Evolutionary conservation across 139 green algal species (phyloP).

Genomic region (Chlorella sp.): DNA sequence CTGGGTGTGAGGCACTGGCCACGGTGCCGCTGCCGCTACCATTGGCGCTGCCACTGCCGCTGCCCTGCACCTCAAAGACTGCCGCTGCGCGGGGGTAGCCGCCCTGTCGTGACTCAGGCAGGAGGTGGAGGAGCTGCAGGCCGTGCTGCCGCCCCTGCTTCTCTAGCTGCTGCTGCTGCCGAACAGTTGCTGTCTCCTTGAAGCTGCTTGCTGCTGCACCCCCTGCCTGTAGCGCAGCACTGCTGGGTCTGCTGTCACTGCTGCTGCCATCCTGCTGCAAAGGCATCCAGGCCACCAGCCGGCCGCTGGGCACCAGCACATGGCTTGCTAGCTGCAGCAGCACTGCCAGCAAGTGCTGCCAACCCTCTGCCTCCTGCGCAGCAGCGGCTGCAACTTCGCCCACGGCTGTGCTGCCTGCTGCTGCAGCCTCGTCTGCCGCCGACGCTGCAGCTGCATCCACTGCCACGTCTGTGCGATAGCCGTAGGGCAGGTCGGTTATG

Average conservation of each 20-base stretch:
- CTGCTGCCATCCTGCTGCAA: neutral
- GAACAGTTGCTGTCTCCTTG: neutral
- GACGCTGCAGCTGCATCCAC: neutral
- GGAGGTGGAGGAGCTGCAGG: constrained; percentile 20
- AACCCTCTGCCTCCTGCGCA: neutral
- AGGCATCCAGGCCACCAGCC: constrained; percentile 40
- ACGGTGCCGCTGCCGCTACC: neutral
- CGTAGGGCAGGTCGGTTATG: constrained; percentile 24
- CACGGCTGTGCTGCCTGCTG: neutral
- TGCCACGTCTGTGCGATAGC: constrained; percentile 11
- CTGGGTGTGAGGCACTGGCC: too few relatives aligned
- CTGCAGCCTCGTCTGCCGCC: neutral
- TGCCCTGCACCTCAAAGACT: neutral
- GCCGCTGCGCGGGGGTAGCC: constrained; percentile 25
- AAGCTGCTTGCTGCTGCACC: neutral
- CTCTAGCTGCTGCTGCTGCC: constrained; percentile 1
- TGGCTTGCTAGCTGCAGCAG: constrained; percentile 7
- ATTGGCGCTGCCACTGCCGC: neutral
- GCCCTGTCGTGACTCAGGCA: constrained; percentile 9
- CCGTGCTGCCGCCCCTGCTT: neutral
- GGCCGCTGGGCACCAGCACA: constrained; percentile 14
- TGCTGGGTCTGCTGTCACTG: too few relatives aligned
- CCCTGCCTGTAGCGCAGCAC: neutral
- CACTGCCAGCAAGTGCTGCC: constrained; percentile 12
- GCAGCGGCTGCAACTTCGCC: too few relatives aligned